A percentile compares a stretch with the other conserved stretches of the same genome.
Conservation (phyloP, 768 basidiomycete genomes). For the Boletus rufocinnamomeus region DNA sequence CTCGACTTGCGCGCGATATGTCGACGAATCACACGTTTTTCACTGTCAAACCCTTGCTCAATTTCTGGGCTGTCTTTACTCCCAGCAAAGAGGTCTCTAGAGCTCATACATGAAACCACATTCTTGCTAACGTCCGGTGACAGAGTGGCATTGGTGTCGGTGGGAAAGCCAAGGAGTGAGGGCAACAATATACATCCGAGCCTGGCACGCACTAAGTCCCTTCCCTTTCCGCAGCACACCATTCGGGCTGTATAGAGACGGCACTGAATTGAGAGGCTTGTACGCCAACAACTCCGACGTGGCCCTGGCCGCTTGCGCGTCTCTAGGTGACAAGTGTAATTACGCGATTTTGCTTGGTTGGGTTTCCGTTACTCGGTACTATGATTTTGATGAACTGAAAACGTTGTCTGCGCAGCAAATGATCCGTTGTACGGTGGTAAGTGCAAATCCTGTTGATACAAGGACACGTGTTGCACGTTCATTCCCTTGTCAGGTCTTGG, state of each 20-base stretch:
- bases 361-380: slow-evolving; percentile 15
- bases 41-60: slow-evolving; percentile 72
- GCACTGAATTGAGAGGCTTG: slow-evolving; percentile 73
- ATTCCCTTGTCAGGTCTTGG: slow-evolving; percentile 55
- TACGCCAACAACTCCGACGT: slow-evolving; percentile 69
- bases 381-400: slow-evolving; percentile 8
- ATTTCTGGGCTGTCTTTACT: slow-evolving; percentile 80
- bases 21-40: slow-evolving; percentile 76
- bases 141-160: slow-evolving; percentile 71
- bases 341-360: slow-evolving; percentile 75
- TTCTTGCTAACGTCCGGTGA: slow-evolving; percentile 12
- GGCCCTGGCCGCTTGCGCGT: slow-evolving; percentile 67
- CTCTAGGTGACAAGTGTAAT: slow-evolving; percentile 64
- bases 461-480: neutral
- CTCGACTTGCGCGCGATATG: slow-evolving; percentile 65
- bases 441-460: slow-evolving; percentile 13
- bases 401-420: slow-evolving; percentile 50
- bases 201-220: slow-evolving; percentile 2
- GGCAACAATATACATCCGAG: neutral
- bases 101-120: slow-evolving; percentile 24
- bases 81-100: slow-evolving; percentile 65
- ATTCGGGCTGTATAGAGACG: slow-evolving; percentile 76
- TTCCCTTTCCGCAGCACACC: slow-evolving; percentile 51
- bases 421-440: slow-evolving; percentile 78
- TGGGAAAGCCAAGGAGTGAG: slow-evolving; percentile 69